Percentiles rank a stretch among this genome's conserved stretches.
Evolutionary conservation across 176 grass and related monocot genomes (phyloP).

Genomic region (Themeda triandra): DNA sequence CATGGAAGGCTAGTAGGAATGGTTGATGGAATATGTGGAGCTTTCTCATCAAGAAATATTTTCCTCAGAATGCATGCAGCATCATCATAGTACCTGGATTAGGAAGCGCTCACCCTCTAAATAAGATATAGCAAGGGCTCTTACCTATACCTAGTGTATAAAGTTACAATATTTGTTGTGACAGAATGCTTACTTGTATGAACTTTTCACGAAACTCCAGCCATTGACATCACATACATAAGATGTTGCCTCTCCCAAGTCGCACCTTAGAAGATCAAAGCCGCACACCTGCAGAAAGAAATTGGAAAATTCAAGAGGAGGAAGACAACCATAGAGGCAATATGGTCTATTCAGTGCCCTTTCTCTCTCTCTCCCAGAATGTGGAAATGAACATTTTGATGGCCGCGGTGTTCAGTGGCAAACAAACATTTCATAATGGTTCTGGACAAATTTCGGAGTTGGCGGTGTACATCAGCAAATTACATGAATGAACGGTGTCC

Average conservation of each 20-base stretch:
- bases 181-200: slow-evolving; percentile 72
- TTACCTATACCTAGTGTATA: neutral
- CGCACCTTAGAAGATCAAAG: slow-evolving; percentile 90
- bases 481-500: neutral
- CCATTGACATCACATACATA: slow-evolving; percentile 99
- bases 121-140: slow-evolving; percentile 8
- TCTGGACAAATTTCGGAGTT: too few relatives aligned
- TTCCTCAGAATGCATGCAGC: slow-evolving; percentile 91
- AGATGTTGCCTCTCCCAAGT: slow-evolving; percentile 62
- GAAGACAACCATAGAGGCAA: neutral
- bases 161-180: neutral
- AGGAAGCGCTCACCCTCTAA: neutral
- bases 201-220: slow-evolving; percentile 97
- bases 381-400: neutral
- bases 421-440: too few relatives aligned
- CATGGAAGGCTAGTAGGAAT: slow-evolving; percentile 86
- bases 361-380: too few relatives aligned
- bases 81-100: slow-evolving; percentile 88
- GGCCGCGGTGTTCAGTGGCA: too few relatives aligned
- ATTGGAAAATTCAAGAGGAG: neutral
- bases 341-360: too few relatives aligned
- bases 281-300: slow-evolving; percentile 78
- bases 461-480: too few relatives aligned
- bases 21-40: slow-evolving; percentile 90
- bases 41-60: slow-evolving; percentile 95